Evolutionary conservation across 1,284 basidiomycete genomes (phyloP), one percentile per base, ranked within the genome.

Genomic region (Moesziomyces parantarcticus): DNA sequence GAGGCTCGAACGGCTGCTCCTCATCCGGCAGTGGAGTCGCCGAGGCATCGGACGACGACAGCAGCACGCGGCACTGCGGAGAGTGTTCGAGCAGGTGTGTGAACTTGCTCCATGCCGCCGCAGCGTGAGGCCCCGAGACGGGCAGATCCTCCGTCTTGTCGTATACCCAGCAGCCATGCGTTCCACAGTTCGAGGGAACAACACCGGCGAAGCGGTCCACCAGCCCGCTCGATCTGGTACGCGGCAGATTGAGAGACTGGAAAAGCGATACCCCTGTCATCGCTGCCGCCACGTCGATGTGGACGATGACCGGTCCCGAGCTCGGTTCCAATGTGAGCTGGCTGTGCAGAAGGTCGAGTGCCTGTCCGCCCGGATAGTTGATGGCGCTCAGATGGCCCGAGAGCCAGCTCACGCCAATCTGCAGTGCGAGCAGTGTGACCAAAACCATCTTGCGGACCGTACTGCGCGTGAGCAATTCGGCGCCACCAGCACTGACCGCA

Each of bases 181-280:
- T 29, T 29, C 40, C 45, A 45, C 50, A 65, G 1, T 42, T 52
- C 6, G 22, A 10, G 9, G 56, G 63, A 14, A 40, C 42, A 45
- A 56, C 47, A 21, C 26, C 44, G 20, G 50, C 34, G 25, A 44
- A 41, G 6, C 45, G 40, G 21, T 60, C 48, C 1, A 61, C 49
- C 13, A 47, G 45, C 18, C 55, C 52, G 2, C n/a, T 2, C 11
- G 48, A 34, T 1, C 45, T 23, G 3, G 23, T 21, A 13, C 76
- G 70, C 5, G 58, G 25, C 29, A 77, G 47, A 65, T 91, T 87
- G 14, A 88, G 86, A 63, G 94, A 92, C 7, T 92, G 89, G 86
- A 97, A 97, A 46, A 94, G 88, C 0, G 92, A 92, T 5, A 93
- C 92, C 10, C 96, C 95, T 0, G 92, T 94, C 85, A 97, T 94